phyloP scores from a whole-genome alignment of 768 basidiomycete genomes.

The Podaxis pistillaris region DNA sequence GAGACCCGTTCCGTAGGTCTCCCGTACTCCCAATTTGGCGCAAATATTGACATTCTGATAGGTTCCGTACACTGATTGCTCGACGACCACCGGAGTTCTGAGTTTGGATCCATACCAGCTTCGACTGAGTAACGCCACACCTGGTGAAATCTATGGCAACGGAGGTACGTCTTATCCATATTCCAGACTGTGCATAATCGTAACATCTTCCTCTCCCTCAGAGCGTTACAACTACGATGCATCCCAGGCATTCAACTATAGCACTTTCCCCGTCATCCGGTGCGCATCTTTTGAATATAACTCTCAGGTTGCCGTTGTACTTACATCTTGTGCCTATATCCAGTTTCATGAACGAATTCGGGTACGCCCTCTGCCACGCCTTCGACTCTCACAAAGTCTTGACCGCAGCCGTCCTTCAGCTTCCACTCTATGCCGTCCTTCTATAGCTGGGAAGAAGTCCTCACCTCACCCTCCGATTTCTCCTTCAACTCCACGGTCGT shows the following conservation, averaged over 20 bases:
- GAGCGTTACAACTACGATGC: conserved; percentile 60
- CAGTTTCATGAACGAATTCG: conserved; percentile 61
- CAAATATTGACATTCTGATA: conserved; percentile 16
- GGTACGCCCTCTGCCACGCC: conserved; percentile 28
- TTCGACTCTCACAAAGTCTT: background rate
- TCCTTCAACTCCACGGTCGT: conserved; percentile 58
- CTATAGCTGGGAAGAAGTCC: conserved; percentile 59
- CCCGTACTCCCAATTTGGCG: background rate
- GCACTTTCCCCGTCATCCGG: conserved; percentile 50
- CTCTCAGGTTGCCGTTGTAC: background rate
- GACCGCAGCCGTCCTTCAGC: conserved; percentile 22
- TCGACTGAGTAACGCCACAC: conserved; percentile 48
- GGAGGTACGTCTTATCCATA: conserved; percentile 30
- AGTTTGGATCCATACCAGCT: conserved; percentile 54
- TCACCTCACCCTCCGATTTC: conserved; percentile 48
- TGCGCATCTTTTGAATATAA: conserved; percentile 15
- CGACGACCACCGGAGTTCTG: conserved; percentile 56
- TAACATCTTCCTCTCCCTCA: conserved; percentile 19
- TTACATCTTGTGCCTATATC: background rate
- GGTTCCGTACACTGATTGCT: conserved; percentile 61
- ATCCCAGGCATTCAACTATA: conserved; percentile 49
- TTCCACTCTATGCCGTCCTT: conserved; percentile 66
- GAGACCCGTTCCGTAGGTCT: conserved; percentile 46
- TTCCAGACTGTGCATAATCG: background rate
- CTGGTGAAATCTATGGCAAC: conserved; percentile 56